Evolutionary conservation across 345 rosid genomes (phyloP).

Genomic region (Sonneratia caseolaris): DNA sequence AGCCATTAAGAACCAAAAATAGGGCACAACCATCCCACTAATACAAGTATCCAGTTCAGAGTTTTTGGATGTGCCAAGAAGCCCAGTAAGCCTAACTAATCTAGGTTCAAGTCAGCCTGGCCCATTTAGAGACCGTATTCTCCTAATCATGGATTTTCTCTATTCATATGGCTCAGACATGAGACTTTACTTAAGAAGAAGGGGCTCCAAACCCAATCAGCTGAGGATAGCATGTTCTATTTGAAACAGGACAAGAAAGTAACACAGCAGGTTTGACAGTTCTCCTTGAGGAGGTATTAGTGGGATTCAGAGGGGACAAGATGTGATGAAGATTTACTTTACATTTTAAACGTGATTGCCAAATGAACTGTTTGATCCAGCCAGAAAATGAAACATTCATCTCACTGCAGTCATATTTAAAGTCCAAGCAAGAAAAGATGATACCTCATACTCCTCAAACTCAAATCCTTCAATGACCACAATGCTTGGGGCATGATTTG

Average conservation of each 20-base stretch:
- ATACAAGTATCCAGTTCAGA: not conserved
- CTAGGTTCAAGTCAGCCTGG: too few species aligned
- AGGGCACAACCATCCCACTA: not conserved
- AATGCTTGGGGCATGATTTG: conserved; percentile 48
- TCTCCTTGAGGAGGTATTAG: not conserved
- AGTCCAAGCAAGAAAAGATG: not conserved
- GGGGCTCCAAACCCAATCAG: not conserved
- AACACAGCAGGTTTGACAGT: not conserved
- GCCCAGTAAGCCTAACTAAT: too few species aligned
- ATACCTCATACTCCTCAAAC: conserved; percentile 95
- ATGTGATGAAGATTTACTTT: not conserved
- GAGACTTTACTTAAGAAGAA: too few species aligned
- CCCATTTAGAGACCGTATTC: too few species aligned
- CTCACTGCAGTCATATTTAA: not conserved
- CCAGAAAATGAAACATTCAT: not conserved
- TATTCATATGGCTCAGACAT: too few species aligned
- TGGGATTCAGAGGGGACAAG: not conserved
- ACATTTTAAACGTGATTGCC: not conserved
- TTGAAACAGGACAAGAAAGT: not conserved
- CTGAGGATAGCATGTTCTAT: not conserved
- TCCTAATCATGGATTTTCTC: too few species aligned
- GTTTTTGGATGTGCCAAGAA: too few species aligned
- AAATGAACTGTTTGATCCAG: not conserved
- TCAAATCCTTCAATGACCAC: conserved; percentile 72
- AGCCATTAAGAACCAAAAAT: not conserved